Percentiles rank a stretch among this genome's conserved stretches.
Evolutionary conservation across 768 basidiomycete genomes (phyloP).

Genomic region (Steccherinum ochraceum): DNA sequence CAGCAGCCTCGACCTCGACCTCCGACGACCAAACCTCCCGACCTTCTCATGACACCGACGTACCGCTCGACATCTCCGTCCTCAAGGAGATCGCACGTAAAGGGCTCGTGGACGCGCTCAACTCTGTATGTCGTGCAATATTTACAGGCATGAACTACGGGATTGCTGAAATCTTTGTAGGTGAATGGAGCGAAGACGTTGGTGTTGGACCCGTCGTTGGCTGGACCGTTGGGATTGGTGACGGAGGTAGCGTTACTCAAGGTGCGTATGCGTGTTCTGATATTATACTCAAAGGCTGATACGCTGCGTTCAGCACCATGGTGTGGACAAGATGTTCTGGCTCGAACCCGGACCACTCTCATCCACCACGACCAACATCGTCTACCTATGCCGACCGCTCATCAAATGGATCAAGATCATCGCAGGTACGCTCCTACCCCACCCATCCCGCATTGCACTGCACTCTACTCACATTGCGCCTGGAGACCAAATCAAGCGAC

Average conservation of each 20-base stretch:
- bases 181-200: slow-evolving; percentile 94
- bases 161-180: slow-evolving; percentile 28
- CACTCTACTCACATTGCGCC: slow-evolving; percentile 19
- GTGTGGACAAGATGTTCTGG: slow-evolving; percentile 99
- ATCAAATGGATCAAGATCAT: slow-evolving; percentile 85
- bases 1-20: slow-evolving; percentile 19
- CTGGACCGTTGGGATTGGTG: slow-evolving; percentile 91
- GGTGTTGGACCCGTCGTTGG: slow-evolving; percentile 82
- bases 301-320: slow-evolving; percentile 75
- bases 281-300: slow-evolving; percentile 3
- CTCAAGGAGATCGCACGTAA: slow-evolving; percentile 77
- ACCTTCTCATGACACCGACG: slow-evolving; percentile 29
- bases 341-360: slow-evolving; percentile 83
- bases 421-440: slow-evolving; percentile 57
- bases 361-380: slow-evolving; percentile 79
- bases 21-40: slow-evolving; percentile 33
- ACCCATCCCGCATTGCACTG: slow-evolving; percentile 5
- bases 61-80: slow-evolving; percentile 49
- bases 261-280: slow-evolving; percentile 37
- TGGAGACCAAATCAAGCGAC: slow-evolving; percentile 87
- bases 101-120: slow-evolving; percentile 78
- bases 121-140: slow-evolving; percentile 46
- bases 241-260: slow-evolving; percentile 91
- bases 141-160: neutral
- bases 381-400: slow-evolving; percentile 87